These are phyloP conservation scores for Hypholoma fasciculare DNA, from an alignment of 768 basidiomycete species.

Conservation along the genomic window DNA sequence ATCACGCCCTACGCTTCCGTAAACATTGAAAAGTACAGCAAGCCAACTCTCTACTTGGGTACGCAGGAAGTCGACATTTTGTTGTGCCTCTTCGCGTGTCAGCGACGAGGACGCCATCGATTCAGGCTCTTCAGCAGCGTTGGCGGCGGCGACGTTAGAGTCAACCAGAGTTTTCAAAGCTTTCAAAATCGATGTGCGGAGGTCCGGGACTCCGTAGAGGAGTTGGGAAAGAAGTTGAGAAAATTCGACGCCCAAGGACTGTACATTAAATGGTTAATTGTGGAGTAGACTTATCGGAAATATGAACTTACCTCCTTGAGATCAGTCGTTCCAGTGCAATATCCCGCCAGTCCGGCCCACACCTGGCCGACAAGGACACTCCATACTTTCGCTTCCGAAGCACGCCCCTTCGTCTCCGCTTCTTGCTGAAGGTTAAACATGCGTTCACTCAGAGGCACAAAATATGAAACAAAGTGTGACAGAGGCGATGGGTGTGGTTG, in stretches of 20 bases:
- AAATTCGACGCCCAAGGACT: slow-evolving; percentile 78
- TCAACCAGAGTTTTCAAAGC: slow-evolving; percentile 83
- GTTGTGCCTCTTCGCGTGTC: slow-evolving; percentile 57
- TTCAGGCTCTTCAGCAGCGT: slow-evolving; percentile 17
- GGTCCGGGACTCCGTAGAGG: slow-evolving; percentile 85
- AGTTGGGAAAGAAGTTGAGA: slow-evolving; percentile 91
- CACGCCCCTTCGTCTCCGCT: slow-evolving; percentile 70
- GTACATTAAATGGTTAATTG: slow-evolving; percentile 6
- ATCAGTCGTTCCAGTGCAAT: slow-evolving; percentile 82
- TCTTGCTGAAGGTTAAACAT: slow-evolving; percentile 88
- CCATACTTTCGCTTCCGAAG: slow-evolving; percentile 93
- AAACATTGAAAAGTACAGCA: slow-evolving; percentile 96
- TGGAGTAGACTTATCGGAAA: background rate
- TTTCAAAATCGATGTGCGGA: slow-evolving; percentile 80
- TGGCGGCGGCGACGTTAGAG: slow-evolving; percentile 58
- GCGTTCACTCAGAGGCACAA: slow-evolving; percentile 90
- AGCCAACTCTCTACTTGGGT: slow-evolving; percentile 91
- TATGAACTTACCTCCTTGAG: slow-evolving; percentile 54
- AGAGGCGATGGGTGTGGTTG: slow-evolving; percentile 82
- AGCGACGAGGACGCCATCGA: slow-evolving; percentile 44
- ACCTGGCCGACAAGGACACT: slow-evolving; percentile 90
- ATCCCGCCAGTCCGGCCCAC: slow-evolving; percentile 90
- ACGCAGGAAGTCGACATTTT: slow-evolving; percentile 71
- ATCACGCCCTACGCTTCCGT: slow-evolving; percentile 80
- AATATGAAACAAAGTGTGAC: slow-evolving; percentile 83